Conservation (phyloP, 1,284 basidiomycete genomes). For the Meripilus lineatus region DNA sequence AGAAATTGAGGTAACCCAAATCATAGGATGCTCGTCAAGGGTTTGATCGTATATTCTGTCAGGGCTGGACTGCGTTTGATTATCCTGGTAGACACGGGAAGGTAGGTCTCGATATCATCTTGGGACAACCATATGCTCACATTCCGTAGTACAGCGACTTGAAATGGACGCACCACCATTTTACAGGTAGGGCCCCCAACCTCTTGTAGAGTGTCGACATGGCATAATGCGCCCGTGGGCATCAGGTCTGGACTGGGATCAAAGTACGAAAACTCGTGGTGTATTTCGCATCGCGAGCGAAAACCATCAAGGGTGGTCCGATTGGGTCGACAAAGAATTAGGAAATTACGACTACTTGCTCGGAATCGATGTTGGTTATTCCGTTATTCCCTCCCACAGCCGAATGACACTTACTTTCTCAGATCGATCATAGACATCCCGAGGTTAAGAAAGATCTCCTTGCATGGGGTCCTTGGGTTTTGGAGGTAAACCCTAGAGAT, state of each 20-base stretch:
- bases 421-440: conserved; percentile 87
- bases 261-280: conserved; percentile 55
- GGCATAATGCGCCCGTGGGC: background rate
- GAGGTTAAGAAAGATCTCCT: conserved; percentile 66
- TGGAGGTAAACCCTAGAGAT: conserved; percentile 48
- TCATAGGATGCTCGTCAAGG: background rate
- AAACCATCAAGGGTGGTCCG: conserved; percentile 67
- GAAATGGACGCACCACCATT: conserved; percentile 68
- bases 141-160: conserved; percentile 57
- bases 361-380: conserved; percentile 52
- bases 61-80: conserved; percentile 87
- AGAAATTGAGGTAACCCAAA: conserved; percentile 70
- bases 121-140: background rate
- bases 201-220: background rate
- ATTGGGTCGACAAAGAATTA: conserved; percentile 59
- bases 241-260: conserved; percentile 84
- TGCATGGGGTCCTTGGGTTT: conserved; percentile 67
- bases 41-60: background rate
- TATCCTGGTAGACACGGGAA: conserved; percentile 76
- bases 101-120: conserved; percentile 31
- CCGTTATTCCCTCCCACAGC: background rate
- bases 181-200: conserved; percentile 51
- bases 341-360: conserved; percentile 83
- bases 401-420: conserved; percentile 7
- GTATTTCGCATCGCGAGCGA: conserved; percentile 57